These are phyloP conservation scores for Byssochlamys sp. DNA, from an alignment of 2,329 filamentous ascomycete genomes.

Conservation along the genomic window DNA sequence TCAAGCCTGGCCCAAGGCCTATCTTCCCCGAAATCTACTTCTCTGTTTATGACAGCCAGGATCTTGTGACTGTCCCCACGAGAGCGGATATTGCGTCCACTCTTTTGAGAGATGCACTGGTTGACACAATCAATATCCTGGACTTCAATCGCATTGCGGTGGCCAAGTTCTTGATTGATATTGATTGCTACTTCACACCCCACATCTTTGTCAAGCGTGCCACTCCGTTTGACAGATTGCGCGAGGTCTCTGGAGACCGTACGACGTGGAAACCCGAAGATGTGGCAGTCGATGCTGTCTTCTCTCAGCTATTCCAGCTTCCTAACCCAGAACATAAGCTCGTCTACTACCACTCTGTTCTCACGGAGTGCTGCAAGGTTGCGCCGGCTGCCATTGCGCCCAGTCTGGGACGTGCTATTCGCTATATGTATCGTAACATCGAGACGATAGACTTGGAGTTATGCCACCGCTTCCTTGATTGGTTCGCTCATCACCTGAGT, in stretches of 20 bases:
- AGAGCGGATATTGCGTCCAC: conserved; percentile 67
- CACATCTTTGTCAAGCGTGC: conserved; percentile 88
- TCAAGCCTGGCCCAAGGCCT: conserved; percentile 63
- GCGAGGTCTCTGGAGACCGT: conserved; percentile 51
- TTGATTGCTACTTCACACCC: conserved; percentile 87
- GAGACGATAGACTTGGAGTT: conserved; percentile 80
- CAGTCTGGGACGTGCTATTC: conserved; percentile 82
- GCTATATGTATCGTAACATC: conserved; percentile 75
- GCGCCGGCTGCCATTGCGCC: conserved; percentile 93
- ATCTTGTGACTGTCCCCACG: conserved; percentile 77
- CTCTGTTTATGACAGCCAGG: conserved; percentile 81
- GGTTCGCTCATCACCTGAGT: conserved; percentile 95
- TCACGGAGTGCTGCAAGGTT: conserved; percentile 92
- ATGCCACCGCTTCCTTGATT: conserved; percentile 79
- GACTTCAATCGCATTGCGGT: conserved; percentile 84
- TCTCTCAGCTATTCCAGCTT: conserved; percentile 84
- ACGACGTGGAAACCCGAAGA: conserved; percentile 96
- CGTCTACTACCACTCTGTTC: conserved; percentile 89
- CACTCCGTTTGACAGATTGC: conserved; percentile 81
- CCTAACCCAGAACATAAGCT: conserved; percentile 83
- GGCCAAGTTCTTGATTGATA: conserved; percentile 80
- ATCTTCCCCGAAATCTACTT: conserved; percentile 90
- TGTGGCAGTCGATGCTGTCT: conserved; percentile 91
- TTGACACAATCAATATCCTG: conserved; percentile 87
- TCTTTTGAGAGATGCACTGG: conserved; percentile 71